Evolutionary conservation across 2,329 filamentous ascomycete genomes (phyloP), one percentile per base, ranked within the genome.

Genomic region (Ascochyta viciae-villosae): DNA sequence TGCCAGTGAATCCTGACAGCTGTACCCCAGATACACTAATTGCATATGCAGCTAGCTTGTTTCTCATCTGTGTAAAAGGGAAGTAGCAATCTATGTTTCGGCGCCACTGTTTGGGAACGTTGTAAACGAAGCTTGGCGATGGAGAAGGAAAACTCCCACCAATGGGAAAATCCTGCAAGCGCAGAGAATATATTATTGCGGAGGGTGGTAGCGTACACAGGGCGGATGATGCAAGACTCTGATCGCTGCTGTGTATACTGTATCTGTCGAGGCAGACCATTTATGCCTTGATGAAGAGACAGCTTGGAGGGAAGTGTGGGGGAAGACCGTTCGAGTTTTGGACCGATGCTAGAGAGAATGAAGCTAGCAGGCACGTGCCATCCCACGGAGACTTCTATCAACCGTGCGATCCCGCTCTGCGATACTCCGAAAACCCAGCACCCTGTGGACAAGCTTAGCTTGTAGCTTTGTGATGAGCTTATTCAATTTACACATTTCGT

Each of bases 111-210:
- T 63, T 61, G 47, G 57, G 49, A 48, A 41, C 24, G 46, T 39
- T 52, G 55, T 39, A 50, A 51, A 59, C 40, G 44, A 54, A 51
- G 34, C 63, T 66, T 67, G 63, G 65, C 63, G 27, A 50, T 51
- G 35, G 9, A 43, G 41, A 26, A 15, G 33, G 34, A 51, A 34
- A 63, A 63, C 54, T 56, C 61, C 65, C 64, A 65, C 66, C 64
- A 68, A 68, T 67, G 44, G 60, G 61, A 64, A 40, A 43, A 62
- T 60, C 46, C 2, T 33, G 27, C 35, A 42, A 45, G 35, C 49
- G 35, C 40, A 46, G 12, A 35, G 19, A n/a, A 26, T 50, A 48
- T n/a, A 57, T 45, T 53, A 23, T 52, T 19, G 13, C 34, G 39
- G 43, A n/a, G 33, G 15, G 40, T 39, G 27, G 33, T 29, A 13